Evolutionary conservation across 345 rosid genomes (phyloP), one percentile per base, ranked within the genome.

Genomic region (Passiflora organensis): DNA sequence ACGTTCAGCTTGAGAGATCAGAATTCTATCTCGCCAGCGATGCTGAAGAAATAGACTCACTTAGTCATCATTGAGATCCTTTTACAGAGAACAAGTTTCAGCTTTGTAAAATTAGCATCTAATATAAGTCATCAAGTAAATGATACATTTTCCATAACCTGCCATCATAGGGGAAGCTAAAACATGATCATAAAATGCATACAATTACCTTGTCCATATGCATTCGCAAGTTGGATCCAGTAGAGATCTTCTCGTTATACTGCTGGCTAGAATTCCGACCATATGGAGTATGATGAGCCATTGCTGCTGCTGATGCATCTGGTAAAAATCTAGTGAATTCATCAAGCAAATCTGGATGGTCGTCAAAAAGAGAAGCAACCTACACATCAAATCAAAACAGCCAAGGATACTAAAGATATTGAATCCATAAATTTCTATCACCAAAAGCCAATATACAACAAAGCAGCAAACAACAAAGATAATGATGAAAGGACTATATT

Each of bases 271-370:
- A 75, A 60, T 65, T 78, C 53, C 83, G 86, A 46, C 67, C 76
- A 67, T 38, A 77, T 13, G 75, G 80, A 64, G 58, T 73, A 50
- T 59, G 57, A 51, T 74, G 69, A 24, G 82, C 57, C 59, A 70
- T 59, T 59, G 85, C 69, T 32, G 82, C 51, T 36, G 75, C 80
- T 13, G 85, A 86, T 58, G 74, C 37, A 70, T 84, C 90, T 2
- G 96, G 98, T 45, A 88, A 77, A 70, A 86, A 88, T 68, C 81
- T 75, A 16, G 80, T 73, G 73, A 93, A 93, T 74, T 89, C 95
- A 18, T 86, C 95, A 38, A 93, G 91, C 73, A 89, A 74, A 79
- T 93, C 99, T 16, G 65, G 48, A 66, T 93, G 96, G 66, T 86
- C 83, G 54, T 78, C 81, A 76, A 93, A 84, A 51, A 93, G 94